Base-by-base conservation (phyloP, 306 rosid genomes). In the Vicia sativa region DNA sequence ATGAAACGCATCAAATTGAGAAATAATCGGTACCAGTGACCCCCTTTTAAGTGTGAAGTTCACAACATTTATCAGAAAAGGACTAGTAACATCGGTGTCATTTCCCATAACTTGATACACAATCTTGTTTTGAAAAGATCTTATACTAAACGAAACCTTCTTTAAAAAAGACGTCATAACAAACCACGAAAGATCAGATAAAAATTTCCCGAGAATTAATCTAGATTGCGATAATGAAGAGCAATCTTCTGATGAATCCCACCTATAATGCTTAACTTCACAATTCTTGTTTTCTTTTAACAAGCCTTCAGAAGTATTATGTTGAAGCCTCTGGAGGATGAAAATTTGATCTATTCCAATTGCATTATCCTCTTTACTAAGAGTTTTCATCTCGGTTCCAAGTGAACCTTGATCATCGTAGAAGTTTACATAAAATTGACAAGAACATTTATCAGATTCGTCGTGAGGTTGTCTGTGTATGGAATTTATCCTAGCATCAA, bases 401-500 rank as follows among this genome's bases (percentile, higher is more conserved):
- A 87, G 89, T 68, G 90, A 78, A 54, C 90, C 95, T 86, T 86
- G 87, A 72, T 80, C 81, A 21, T 72, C 83, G 78, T 87, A 87
- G 29, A 89, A 74, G 83, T 86, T 87, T 16, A 92, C 86, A 65
- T 83, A 87, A 76, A 80, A 84, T 62, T 74, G 82, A 73, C 98
- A 92, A 0, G 79, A 62, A 80, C 98, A 92, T 45, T 73, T 74
- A 39, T 26, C 37, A 7, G 82, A 59, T 56, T 78, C 81, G 49
- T 77, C 82, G 49, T 92, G 98, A 39, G 88, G 91, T 65, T 73
- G 86, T 81, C 98, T 81, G 70, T 86, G 82, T 3, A 92, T 79
- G 18, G 93, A 92, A 55, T 82, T 84, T 74, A 92, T 86, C 85
- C 76, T 85, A 62, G 88, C 95, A 88, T 92, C 98, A 9, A 56